These are phyloP conservation scores for Jimgerdemannia lactiflua DNA, from an alignment of 192 early-diverging fungal species.

Conservation along the genomic window DNA sequence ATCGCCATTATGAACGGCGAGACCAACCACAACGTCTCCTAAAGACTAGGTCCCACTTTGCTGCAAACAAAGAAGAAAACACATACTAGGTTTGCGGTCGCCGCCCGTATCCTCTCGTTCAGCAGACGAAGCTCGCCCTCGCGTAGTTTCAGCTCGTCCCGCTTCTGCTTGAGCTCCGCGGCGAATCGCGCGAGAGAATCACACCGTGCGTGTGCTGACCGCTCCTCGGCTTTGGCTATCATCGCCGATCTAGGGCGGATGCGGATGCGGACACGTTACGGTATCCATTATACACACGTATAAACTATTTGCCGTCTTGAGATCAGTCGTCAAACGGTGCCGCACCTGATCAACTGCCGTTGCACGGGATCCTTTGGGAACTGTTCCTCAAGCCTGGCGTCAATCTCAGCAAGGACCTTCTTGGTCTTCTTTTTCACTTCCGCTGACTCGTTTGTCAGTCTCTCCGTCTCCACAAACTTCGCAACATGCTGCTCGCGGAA, in stretches of 20 bases:
- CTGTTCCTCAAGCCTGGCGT: background rate
- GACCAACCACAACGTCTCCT: no score
- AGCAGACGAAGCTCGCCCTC: background rate
- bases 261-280: background rate
- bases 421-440: background rate
- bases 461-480: background rate
- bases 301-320: no score
- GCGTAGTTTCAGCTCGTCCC: background rate
- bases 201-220: background rate
- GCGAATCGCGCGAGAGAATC: background rate
- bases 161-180: background rate
- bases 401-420: background rate
- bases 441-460: background rate
- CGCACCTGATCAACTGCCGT: background rate
- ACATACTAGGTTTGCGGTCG: background rate
- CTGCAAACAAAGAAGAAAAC: background rate
- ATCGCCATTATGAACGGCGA: no score
- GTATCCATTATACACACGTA: no score
- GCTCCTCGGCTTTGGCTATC: background rate
- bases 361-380: background rate
- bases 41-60: no score
- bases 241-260: background rate
- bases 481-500: background rate
- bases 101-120: background rate
- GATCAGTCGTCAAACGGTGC: background rate